These are phyloP conservation scores for Polyporus arcularius DNA, from an alignment of 768 basidiomycete species.

Conservation along the genomic window DNA sequence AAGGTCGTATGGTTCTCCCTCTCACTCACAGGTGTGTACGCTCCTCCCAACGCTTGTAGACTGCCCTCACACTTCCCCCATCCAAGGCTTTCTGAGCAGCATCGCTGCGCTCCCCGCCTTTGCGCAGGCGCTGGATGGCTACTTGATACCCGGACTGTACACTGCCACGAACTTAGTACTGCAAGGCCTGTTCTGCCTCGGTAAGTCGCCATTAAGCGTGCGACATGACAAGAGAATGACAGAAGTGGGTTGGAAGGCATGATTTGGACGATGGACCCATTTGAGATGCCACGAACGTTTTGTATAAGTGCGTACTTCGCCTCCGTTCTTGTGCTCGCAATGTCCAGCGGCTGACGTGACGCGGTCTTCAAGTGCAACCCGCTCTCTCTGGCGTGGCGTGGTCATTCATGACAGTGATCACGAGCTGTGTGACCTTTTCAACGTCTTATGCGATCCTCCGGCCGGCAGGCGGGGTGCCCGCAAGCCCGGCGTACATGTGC, in stretches of 20 bases:
- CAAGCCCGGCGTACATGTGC: slow-evolving; percentile 10
- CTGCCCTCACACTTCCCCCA: not conserved
- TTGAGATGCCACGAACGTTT: slow-evolving; percentile 56
- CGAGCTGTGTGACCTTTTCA: slow-evolving; percentile 27
- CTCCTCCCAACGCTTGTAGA: not conserved
- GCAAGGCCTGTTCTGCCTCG: slow-evolving; percentile 60
- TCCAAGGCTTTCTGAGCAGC: slow-evolving; percentile 50
- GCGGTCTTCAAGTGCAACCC: slow-evolving; percentile 15
- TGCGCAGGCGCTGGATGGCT: slow-evolving; percentile 41
- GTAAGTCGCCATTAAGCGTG: slow-evolving; percentile 34
- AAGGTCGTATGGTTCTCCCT: slow-evolving; percentile 61
- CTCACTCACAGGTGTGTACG: slow-evolving; percentile 50
- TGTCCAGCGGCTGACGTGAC: not conserved
- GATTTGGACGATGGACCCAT: slow-evolving; percentile 64
- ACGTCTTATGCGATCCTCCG: slow-evolving; percentile 24
- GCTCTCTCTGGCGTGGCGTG: slow-evolving; percentile 22
- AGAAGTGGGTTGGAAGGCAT: slow-evolving; percentile 44
- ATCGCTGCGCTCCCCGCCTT: slow-evolving; percentile 51
- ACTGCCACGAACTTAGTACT: slow-evolving; percentile 50
- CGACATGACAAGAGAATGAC: slow-evolving; percentile 1
- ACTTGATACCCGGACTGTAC: slow-evolving; percentile 53
- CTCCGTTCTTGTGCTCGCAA: not conserved
- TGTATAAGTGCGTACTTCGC: slow-evolving; percentile 48
- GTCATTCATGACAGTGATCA: slow-evolving; percentile 24
- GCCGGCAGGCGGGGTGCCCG: slow-evolving; percentile 4